These are phyloP conservation scores for Barbatosphaeria neglecta DNA, from an alignment of 495 filamentous ascomycete genomes.

Conservation along the genomic window DNA sequence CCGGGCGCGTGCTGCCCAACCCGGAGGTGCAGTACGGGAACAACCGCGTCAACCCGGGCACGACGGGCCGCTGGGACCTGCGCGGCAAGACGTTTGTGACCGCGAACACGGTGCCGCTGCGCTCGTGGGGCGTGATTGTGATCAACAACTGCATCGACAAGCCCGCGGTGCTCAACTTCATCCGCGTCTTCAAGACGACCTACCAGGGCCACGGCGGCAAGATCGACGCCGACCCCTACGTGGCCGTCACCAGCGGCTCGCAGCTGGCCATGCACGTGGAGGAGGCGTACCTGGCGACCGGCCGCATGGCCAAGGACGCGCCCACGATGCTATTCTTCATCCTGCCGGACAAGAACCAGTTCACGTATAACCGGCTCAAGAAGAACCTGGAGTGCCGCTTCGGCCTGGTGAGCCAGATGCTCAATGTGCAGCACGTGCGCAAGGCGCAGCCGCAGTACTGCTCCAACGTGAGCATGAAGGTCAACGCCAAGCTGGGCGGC, in stretches of 20 bases:
- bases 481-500: slow-evolving; percentile 93
- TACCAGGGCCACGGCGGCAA: slow-evolving; percentile 65
- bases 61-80: slow-evolving; percentile 73
- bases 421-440: slow-evolving; percentile 50
- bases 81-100: slow-evolving; percentile 62
- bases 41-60: slow-evolving; percentile 40
- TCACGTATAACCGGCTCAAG: slow-evolving; percentile 70
- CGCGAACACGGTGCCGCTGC: slow-evolving; percentile 46
- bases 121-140: slow-evolving; percentile 54
- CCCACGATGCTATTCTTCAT: slow-evolving; percentile 64
- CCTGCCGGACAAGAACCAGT: slow-evolving; percentile 50
- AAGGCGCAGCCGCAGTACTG: slow-evolving; percentile 62
- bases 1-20: slow-evolving; percentile 58
- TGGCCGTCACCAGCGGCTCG: slow-evolving; percentile 6
- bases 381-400: slow-evolving; percentile 70
- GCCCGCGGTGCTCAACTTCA: slow-evolving; percentile 42
- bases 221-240: slow-evolving; percentile 28
- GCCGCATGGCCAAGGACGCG: slow-evolving; percentile 1
- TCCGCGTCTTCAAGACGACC: slow-evolving; percentile 43
- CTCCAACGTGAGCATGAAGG: slow-evolving; percentile 85
- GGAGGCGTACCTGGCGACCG: slow-evolving; percentile 5
- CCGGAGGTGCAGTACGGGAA: slow-evolving; percentile 58
- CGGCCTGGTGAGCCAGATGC: slow-evolving; percentile 60
- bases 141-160: slow-evolving; percentile 16
- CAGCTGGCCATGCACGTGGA: slow-evolving; percentile 4